phyloP scores from a whole-genome alignment of 805 yeast species.

The Monosporozyma aerobia region DNA sequence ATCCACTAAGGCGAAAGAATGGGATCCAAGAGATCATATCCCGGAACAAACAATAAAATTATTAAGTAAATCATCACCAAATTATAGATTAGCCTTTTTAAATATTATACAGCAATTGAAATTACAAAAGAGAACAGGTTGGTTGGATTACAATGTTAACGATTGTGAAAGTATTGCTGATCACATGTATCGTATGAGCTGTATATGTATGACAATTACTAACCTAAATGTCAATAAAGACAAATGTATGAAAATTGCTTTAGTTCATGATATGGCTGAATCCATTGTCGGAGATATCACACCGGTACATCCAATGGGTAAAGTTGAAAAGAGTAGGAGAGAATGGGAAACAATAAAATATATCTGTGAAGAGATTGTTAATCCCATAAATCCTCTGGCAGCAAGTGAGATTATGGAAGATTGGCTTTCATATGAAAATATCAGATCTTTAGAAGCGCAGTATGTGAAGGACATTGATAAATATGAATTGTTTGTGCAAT shows the following conservation, averaged over 20 bases:
- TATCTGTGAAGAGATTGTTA: constrained; percentile 46
- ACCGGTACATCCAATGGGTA: constrained; percentile 64
- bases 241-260: constrained; percentile 74
- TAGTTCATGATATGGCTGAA: constrained; percentile 93
- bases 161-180: constrained; percentile 67
- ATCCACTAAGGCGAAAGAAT: constrained; percentile 10
- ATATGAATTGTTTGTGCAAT: constrained; percentile 74
- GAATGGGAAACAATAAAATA: constrained; percentile 67
- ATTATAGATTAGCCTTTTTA: constrained; percentile 44
- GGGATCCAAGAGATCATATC: constrained; percentile 39
- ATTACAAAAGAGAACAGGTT: constrained; percentile 81
- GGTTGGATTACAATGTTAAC: constrained; percentile 58
- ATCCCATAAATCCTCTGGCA: constrained; percentile 53
- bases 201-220: constrained; percentile 61
- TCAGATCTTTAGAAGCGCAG: constrained; percentile 70
- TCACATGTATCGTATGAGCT: constrained; percentile 92
- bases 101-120: constrained; percentile 68
- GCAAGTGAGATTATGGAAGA: constrained; percentile 57
- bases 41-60: constrained; percentile 32
- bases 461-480: constrained; percentile 93
- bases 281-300: constrained; percentile 90
- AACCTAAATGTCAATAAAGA: constrained; percentile 46
- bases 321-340: constrained; percentile 75
- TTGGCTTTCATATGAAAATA: constrained; percentile 87
- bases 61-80: constrained; percentile 21